phyloP scores from a whole-genome alignment of 2,329 filamentous ascomycete genomes.

The Pseudogymnoascus sp. region DNA sequence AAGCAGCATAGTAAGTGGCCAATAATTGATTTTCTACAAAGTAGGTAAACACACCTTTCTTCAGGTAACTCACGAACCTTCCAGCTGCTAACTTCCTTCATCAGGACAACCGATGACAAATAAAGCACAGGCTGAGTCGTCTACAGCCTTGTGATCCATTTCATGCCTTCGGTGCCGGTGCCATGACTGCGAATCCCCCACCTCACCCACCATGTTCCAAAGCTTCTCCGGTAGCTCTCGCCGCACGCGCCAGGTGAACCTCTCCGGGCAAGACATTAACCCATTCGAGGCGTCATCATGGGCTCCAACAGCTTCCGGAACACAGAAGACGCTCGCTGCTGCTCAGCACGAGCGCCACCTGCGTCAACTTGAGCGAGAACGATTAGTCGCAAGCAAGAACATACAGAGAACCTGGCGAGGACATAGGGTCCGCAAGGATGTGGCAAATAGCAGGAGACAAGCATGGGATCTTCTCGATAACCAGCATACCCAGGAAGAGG shows the following conservation, averaged over 20 bases:
- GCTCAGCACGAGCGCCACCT: conserved; percentile 80
- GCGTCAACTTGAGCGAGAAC: conserved; percentile 73
- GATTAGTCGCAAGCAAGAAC: conserved; percentile 62
- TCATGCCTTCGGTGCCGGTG: neutral
- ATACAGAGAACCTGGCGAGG: conserved; percentile 83
- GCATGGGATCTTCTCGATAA: conserved; percentile 57
- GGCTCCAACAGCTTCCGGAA: conserved; percentile 50
- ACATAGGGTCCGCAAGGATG: conserved; percentile 51
- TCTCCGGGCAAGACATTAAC: conserved; percentile 76
- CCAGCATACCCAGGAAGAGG: conserved; percentile 29
- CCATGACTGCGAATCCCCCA: conserved; percentile 15
- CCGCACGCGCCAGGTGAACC: conserved; percentile 84
- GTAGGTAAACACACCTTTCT: neutral
- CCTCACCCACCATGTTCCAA: conserved; percentile 62
- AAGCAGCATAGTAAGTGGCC: conserved; percentile 1
- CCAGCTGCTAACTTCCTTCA: neutral
- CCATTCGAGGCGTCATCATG: conserved; percentile 64
- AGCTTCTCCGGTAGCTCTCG: conserved; percentile 85
- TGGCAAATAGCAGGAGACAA: conserved; percentile 50
- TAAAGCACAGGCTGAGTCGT: neutral
- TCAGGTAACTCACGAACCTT: neutral
- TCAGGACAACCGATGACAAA: neutral
- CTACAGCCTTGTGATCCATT: neutral
- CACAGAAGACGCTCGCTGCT: conserved; percentile 71
- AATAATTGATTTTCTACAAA: neutral